These are phyloP conservation scores for Arthroderma sp. DNA, from an alignment of 2,329 filamentous ascomycete genomes.

Conservation along the genomic window DNA sequence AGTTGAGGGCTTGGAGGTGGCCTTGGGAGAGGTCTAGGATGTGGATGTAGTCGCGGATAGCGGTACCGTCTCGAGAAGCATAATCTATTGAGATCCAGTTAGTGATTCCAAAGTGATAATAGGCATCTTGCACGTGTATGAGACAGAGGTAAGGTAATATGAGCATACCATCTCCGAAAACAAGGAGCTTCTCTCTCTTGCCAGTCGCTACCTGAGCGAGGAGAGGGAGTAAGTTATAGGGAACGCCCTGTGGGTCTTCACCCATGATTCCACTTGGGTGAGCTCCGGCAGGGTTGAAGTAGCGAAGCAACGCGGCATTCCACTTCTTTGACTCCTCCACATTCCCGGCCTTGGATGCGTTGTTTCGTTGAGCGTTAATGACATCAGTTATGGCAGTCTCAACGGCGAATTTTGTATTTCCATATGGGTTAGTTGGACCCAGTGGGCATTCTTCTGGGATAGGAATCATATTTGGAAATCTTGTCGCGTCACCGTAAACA, in stretches of 20 bases:
- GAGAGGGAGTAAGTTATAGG: constrained; percentile 88
- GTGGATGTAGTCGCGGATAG: constrained; percentile 97
- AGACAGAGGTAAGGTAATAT: too few relatives aligned
- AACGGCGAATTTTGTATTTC: constrained; percentile 86
- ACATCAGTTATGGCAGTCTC: constrained; percentile 87
- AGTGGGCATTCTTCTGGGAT: constrained; percentile 96
- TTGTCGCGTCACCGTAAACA: constrained; percentile 94
- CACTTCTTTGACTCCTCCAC: constrained; percentile 59
- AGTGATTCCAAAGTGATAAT: constrained; percentile 3
- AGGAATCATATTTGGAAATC: constrained; percentile 95
- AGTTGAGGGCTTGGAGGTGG: constrained; percentile 79
- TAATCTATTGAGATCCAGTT: constrained; percentile 52
- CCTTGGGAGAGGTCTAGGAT: constrained; percentile 79
- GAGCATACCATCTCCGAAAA: constrained; percentile 76
- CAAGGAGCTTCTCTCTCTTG: constrained; percentile 82
- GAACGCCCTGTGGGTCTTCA: constrained; percentile 89
- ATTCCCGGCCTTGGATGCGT: constrained; percentile 66
- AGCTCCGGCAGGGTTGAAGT: constrained; percentile 94
- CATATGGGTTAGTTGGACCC: constrained; percentile 93
- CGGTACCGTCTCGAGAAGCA: constrained; percentile 74
- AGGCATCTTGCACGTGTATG: not conserved
- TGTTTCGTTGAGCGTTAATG: constrained; percentile 73
- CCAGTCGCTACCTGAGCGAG: constrained; percentile 93
- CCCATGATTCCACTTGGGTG: constrained; percentile 96
- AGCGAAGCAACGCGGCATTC: constrained; percentile 86